phyloP scores from a whole-genome alignment of 495 filamentous ascomycete species.

The Neurospora sp. region DNA sequence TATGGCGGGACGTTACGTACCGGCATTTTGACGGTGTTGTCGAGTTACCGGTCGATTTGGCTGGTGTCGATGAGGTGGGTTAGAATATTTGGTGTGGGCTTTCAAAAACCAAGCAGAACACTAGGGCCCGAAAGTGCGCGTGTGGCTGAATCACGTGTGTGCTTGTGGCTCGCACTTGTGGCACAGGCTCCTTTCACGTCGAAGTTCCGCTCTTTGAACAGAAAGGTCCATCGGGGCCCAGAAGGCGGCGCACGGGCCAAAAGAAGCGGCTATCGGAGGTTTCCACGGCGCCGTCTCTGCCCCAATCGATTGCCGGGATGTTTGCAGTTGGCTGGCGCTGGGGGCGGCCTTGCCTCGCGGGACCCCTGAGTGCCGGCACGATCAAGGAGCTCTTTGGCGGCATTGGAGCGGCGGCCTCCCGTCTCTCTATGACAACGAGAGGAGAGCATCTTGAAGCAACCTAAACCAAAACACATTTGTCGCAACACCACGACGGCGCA shows the following conservation, averaged over 20 bases:
- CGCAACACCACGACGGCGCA: not conserved
- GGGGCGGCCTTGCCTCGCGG: not conserved
- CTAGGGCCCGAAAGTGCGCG: conserved; percentile 14
- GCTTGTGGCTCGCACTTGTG: conserved; percentile 10
- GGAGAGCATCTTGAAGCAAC: not conserved
- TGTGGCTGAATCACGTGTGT: conserved; percentile 26
- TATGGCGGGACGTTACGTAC: conserved; percentile 39
- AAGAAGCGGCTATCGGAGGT: not conserved
- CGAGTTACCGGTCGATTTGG: conserved; percentile 28
- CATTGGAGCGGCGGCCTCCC: not conserved
- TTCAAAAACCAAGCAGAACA: conserved; percentile 16
- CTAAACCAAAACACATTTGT: not conserved
- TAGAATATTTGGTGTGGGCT: conserved; percentile 32
- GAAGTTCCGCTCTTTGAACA: not conserved
- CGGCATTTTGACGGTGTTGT: conserved; percentile 68
- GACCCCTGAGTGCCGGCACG: not conserved
- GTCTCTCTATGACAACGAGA: not conserved
- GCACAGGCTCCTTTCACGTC: not conserved
- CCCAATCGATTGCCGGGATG: conserved; percentile 8
- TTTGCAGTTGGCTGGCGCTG: not conserved
- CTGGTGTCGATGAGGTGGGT: conserved; percentile 26
- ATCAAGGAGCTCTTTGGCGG: not conserved
- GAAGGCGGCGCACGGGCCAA: not conserved
- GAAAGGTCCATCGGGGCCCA: not conserved
- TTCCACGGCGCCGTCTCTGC: conserved; percentile 2